Percentiles rank a stretch among this genome's conserved stretches.
These are phyloP conservation scores for Flaveria bidentis DNA, from an alignment of 129 eudicot genomes.

Conservation along the genomic window DNA sequence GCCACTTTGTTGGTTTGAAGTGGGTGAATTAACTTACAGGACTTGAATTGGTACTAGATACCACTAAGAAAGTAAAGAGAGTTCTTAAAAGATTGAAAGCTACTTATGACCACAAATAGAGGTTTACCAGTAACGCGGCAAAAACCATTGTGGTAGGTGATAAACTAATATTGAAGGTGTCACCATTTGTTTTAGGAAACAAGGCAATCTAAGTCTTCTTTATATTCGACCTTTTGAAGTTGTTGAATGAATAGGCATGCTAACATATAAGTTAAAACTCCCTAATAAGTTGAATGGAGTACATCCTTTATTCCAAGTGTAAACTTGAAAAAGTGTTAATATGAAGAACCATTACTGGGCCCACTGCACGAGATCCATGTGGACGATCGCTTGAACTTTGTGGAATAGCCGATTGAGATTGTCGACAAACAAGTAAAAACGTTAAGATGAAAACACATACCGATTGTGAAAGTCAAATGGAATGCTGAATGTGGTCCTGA, in stretches of 20 bases:
- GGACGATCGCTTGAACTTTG: not conserved
- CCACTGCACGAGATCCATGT: not conserved
- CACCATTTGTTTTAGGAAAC: not conserved
- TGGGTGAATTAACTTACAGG: too few relatives aligned
- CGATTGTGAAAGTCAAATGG: not conserved
- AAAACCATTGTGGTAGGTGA: not conserved
- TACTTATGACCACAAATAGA: too few relatives aligned
- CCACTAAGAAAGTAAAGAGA: too few relatives aligned
- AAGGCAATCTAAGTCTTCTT: not conserved
- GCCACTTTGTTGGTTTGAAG: too few relatives aligned
- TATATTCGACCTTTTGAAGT: not conserved
- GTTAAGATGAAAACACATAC: not conserved
- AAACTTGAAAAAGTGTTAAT: not conserved
- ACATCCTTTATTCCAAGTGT: not conserved
- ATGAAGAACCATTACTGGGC: not conserved
- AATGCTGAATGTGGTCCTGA: too few relatives aligned
- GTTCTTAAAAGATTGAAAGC: not conserved
- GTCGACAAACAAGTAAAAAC: not conserved
- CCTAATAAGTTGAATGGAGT: not conserved
- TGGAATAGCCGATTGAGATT: not conserved
- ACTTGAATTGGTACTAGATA: too few relatives aligned
- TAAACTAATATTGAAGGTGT: not conserved
- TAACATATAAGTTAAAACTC: too few relatives aligned
- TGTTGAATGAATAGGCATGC: not conserved
- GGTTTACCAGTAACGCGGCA: not conserved